phyloP scores from a whole-genome alignment of 164 flowering plant genomes.

The Dillenia suffruticosa region DNA sequence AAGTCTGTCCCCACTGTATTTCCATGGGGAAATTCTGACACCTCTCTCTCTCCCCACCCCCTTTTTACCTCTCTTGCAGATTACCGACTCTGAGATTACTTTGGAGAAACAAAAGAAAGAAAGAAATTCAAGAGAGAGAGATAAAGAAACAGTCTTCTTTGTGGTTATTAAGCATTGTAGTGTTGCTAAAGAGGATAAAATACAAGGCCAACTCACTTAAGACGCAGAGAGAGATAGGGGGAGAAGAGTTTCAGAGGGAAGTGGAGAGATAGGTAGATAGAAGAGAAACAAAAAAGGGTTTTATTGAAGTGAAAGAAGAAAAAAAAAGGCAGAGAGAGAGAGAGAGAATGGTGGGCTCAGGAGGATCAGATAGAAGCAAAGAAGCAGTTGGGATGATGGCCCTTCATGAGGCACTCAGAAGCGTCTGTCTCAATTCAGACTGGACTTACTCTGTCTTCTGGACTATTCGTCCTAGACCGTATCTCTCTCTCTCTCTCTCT shows the following conservation, averaged over 20 bases:
- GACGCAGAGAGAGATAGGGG: constrained; percentile 2
- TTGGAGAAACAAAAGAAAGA: constrained; percentile 19
- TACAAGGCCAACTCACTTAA: neutral
- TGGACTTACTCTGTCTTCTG: constrained; percentile 98
- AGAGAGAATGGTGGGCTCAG: constrained; percentile 83
- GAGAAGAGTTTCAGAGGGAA: neutral
- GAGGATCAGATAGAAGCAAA: constrained; percentile 84
- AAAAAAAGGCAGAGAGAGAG: constrained; percentile 18
- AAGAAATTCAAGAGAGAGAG: constrained; percentile 3
- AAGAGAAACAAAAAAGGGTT: neutral
- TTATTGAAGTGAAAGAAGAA: constrained; percentile 3
- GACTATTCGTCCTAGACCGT: constrained; percentile 95
- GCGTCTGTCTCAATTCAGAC: constrained; percentile 86
- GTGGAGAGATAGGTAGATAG: constrained; percentile 4
- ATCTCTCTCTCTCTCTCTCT: constrained; percentile 16
- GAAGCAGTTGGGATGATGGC: constrained; percentile 99
- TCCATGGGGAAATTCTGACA: neutral
- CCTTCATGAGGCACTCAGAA: constrained; percentile 96
- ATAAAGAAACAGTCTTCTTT: constrained; percentile 11
- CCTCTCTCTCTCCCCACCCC: neutral
- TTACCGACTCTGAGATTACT: constrained; percentile 9
- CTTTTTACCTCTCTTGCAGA: neutral
- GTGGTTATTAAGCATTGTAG: constrained; percentile 13
- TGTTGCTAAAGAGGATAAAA: constrained; percentile 18
- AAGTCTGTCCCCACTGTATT: constrained; percentile 20